Evolutionary conservation across 495 filamentous ascomycete species (phyloP), one percentile per base, ranked within the genome.

Genomic region (Aspergillus saccharolyticus): DNA sequence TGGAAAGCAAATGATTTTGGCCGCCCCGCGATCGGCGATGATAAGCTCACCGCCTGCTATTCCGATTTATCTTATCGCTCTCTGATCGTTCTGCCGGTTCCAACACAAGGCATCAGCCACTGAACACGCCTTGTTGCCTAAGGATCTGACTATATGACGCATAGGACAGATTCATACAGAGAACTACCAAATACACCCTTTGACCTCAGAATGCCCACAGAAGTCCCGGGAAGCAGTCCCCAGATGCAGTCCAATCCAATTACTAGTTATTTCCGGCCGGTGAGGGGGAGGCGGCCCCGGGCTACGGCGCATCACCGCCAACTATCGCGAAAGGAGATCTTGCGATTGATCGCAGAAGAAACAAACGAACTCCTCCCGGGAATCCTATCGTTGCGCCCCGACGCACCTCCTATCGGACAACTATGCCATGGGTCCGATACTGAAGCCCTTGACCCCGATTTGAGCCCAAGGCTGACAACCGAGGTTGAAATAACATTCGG

Each of bases 401-500:
- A 66, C 12, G 65, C 64, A 21, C 65, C 63, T 39, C 42, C 60
- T 15, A 58, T 24, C 16, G 69, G 67, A 18, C 47, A 64, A n/a
- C 58, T 60, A 22, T 61, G 61, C 47, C 24, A 59, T 1, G 51
- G 54, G 9, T 22, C 43, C 24, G 63, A 42, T 33, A 60, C 60
- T 15, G 52, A 53, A 12, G 53, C 44, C 4, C 54, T 74, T 17
- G 43, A 62, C 9, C 19, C 56, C 1, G 53, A 39, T 15, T 61
- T 56, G 16, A 67, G 53, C 50, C 73, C 69, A 0, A 57, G 68
- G 18, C 50, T 67, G 15, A 53, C 18, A 2, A 65, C 76, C 4
- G 52, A 54, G 21, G 57, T 65, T 12, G 42, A 55, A 45, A 80
- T 86, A 44, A 52, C 80, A 12, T 66, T 78, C 53, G 69, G 70